Conservation (phyloP, 805 yeast genomes). For the Osmozyma mogii region DNA sequence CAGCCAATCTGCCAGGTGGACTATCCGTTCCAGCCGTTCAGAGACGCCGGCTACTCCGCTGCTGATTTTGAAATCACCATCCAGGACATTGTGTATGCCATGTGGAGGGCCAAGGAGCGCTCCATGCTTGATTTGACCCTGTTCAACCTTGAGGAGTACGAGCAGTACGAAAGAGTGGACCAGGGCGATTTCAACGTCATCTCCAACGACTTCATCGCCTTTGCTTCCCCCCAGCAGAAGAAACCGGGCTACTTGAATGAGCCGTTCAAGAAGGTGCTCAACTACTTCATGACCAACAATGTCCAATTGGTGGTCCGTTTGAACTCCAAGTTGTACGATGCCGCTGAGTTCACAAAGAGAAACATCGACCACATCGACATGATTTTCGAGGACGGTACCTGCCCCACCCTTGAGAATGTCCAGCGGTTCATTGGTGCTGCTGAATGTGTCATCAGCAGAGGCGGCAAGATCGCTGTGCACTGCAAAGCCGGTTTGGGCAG, state of each 20-base stretch:
- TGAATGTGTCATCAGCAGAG: slow-evolving; percentile 74
- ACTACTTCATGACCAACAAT: slow-evolving; percentile 61
- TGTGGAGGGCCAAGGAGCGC: slow-evolving; percentile 96
- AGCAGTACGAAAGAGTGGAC: slow-evolving; percentile 89
- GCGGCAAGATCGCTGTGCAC: slow-evolving; percentile 97
- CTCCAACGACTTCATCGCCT: slow-evolving; percentile 91
- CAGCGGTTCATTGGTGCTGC: slow-evolving; percentile 92
- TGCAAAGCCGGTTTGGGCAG: slow-evolving; percentile 98
- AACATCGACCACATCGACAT: slow-evolving; percentile 89
- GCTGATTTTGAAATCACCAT: slow-evolving; percentile 92
- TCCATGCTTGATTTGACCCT: slow-evolving; percentile 78
- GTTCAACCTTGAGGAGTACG: slow-evolving; percentile 90
- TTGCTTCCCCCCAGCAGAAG: slow-evolving; percentile 87
- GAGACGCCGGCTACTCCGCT: slow-evolving; percentile 95
- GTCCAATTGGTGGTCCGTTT: slow-evolving; percentile 88
- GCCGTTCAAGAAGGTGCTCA: slow-evolving; percentile 74
- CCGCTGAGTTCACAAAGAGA: slow-evolving; percentile 69
- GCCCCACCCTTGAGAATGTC: slow-evolving; percentile 91
- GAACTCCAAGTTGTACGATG: slow-evolving; percentile 86
- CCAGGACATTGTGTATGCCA: slow-evolving; percentile 91
- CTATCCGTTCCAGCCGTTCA: slow-evolving; percentile 89
- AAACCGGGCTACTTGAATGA: slow-evolving; percentile 52
- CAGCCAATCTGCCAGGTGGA: slow-evolving; percentile 90
- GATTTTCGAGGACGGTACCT: slow-evolving; percentile 97
- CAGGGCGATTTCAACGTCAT: slow-evolving; percentile 93